Evolutionary conservation across 1,284 basidiomycete species (phyloP).

Genomic region (Exsudoporus floridanus): DNA sequence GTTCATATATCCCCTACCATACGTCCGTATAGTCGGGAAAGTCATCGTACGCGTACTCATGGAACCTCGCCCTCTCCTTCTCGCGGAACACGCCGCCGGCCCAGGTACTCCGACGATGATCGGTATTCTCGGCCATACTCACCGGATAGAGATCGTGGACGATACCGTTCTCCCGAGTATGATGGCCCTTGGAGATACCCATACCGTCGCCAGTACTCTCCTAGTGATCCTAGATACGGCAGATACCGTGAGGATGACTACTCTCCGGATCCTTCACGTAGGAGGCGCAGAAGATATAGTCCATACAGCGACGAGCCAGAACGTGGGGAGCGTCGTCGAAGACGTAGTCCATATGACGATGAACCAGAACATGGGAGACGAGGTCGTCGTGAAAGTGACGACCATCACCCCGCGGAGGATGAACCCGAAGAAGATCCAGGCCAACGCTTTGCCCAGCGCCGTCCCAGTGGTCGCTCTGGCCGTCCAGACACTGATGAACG

Average conservation of each 20-base stretch:
- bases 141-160: conserved; percentile 11
- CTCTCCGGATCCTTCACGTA: conserved; percentile 8
- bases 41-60: not conserved
- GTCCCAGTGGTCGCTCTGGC: conserved; percentile 22
- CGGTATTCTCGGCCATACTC: conserved; percentile 22
- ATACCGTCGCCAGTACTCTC: conserved; percentile 11
- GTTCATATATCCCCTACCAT: conserved; percentile 26
- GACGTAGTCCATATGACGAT: not conserved
- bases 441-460: conserved; percentile 6
- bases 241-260: conserved; percentile 11
- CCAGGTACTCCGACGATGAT: conserved; percentile 7
- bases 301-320: conserved; percentile 3
- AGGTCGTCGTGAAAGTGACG: not conserved
- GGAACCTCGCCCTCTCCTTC: conserved; percentile 13
- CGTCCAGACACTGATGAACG: conserved; percentile 19
- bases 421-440: conserved; percentile 13
- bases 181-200: conserved; percentile 2
- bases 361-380: conserved; percentile 2
- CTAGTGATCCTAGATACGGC: conserved; percentile 8
- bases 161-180: conserved; percentile 12
- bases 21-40: conserved; percentile 8
- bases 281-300: not conserved
- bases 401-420: not conserved
- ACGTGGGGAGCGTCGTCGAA: not conserved
- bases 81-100: conserved; percentile 1